Conservation (phyloP, 106 monocot genomes). For the Alisma plantagoaquatica region DNA sequence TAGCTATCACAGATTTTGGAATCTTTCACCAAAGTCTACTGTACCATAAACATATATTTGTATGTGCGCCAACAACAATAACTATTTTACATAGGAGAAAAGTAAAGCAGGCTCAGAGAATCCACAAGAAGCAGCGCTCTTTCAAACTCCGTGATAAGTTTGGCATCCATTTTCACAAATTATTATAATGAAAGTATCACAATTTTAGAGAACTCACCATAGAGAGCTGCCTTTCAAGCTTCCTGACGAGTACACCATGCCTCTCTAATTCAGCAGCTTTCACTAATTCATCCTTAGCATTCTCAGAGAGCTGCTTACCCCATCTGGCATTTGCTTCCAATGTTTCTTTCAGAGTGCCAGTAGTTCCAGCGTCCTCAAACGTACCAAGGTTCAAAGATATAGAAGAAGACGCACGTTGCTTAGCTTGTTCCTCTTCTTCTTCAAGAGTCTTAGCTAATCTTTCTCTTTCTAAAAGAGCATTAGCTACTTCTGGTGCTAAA, state of each 20-base stretch:
- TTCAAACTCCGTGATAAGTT: too few species aligned
- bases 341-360: constrained; percentile 89
- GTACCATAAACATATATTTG: too few species aligned
- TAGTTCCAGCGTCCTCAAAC: constrained; percentile 22
- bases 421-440: constrained; percentile 91
- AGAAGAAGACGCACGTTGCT: constrained; percentile 49
- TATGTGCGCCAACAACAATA: too few species aligned
- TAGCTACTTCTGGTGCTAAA: constrained; percentile 61
- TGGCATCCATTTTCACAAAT: too few species aligned
- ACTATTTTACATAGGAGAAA: too few species aligned
- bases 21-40: too few species aligned
- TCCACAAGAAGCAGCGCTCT: too few species aligned
- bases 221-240: constrained; percentile 76
- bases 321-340: constrained; percentile 74
- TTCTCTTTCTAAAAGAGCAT: constrained; percentile 86
- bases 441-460: constrained; percentile 63
- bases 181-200: too few species aligned
- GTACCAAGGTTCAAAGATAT: constrained; percentile 30
- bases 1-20: too few species aligned
- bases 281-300: constrained; percentile 48
- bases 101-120: too few species aligned
- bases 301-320: constrained; percentile 53
- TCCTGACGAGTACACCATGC: constrained; percentile 65
- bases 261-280: constrained; percentile 70
- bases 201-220: constrained; percentile 41